Base-by-base conservation (phyloP, 208 protist species). In the Acanthamoeba sp. region DNA sequence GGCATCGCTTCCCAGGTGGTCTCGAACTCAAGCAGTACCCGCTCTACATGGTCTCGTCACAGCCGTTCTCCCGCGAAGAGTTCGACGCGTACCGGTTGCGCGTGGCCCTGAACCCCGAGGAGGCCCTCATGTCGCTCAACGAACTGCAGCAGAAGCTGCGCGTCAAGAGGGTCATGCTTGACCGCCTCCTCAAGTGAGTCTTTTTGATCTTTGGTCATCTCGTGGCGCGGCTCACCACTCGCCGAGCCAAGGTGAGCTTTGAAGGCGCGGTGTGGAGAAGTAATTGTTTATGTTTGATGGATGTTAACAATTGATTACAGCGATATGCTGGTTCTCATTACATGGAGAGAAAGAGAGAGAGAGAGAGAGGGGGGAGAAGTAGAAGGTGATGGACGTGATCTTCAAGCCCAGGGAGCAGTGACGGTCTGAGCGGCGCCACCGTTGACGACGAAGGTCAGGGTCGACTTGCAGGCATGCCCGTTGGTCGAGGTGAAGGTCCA, bases 401-500 rank as follows among this genome's bases (percentile, higher is more conserved):
- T 62, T 62, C 55, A 62, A 22, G 55, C 55, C 55, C 55, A 62
- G 24, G 55, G 55, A 1, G 55, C 2, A 6, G 16, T 22, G 22
- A 62, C 14, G 55, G 55, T 62, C 71, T 80, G 71, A 6, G 71
- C 1, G 2, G 45, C 1, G 34, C 18, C 12, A 29, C 24, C 24
- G 40, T 80, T 36, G 1, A 80, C 71, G 40, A 80, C 16, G 29
- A 80, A 80, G 1, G 2, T 9, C 14, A 48, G 38, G 27, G 10
- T 14, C 40, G 34, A 48, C 34, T 40, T 80, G 40, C 71, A 80
- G 1, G 71, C 1, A 1, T 18, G 27, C 27, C 71, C 71, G 24
- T 62, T 62, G 20, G 71, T 48, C 40, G 71, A 40, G 40, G 71
- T 80, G 71, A 80, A 80, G 40, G 40, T 80, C 71, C 71, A 80